Percentiles rank a stretch among this genome's conserved stretches.
Conservation (phyloP, 768 basidiomycete species). For the Mycena haematopus region DNA sequence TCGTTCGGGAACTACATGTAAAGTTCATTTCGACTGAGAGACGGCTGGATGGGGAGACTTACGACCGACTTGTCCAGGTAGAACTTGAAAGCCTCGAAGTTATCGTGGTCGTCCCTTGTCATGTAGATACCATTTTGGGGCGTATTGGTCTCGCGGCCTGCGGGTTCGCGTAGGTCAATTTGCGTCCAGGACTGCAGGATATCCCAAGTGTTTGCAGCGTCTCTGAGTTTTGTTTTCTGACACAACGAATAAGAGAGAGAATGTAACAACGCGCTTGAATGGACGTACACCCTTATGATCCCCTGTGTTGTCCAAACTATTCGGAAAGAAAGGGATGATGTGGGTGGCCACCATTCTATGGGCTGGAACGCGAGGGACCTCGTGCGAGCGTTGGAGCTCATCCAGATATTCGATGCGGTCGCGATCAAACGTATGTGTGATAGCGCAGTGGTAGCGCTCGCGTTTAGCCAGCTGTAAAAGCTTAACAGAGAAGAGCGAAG, state of each 20-base stretch:
- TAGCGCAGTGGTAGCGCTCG: constrained; percentile 13
- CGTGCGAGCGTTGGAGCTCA: constrained; percentile 2
- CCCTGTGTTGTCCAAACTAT: constrained; percentile 8
- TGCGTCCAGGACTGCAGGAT: constrained; percentile 17
- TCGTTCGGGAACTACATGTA: constrained; percentile 14
- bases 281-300: constrained; percentile 4
- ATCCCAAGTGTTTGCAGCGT: constrained; percentile 14
- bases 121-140: constrained; percentile 16
- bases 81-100: constrained; percentile 16
- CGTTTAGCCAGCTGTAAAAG: constrained; percentile 11
- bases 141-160: not conserved
- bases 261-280: not conserved
- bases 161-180: constrained; percentile 5
- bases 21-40: not conserved
- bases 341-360: constrained; percentile 15
- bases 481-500: constrained; percentile 2
- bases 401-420: constrained; percentile 10
- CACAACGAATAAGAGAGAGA: not conserved
- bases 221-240: constrained; percentile 1
- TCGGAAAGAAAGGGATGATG: constrained; percentile 8
- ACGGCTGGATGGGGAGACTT: too few species aligned
- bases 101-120: constrained; percentile 15
- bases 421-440: constrained; percentile 4
- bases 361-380: constrained; percentile 7
- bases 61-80: constrained; percentile 5